Percentiles rank a stretch among this genome's conserved stretches.
Conservation (phyloP, 129 eudicot species). For the Centrapalus pauciflorus region DNA sequence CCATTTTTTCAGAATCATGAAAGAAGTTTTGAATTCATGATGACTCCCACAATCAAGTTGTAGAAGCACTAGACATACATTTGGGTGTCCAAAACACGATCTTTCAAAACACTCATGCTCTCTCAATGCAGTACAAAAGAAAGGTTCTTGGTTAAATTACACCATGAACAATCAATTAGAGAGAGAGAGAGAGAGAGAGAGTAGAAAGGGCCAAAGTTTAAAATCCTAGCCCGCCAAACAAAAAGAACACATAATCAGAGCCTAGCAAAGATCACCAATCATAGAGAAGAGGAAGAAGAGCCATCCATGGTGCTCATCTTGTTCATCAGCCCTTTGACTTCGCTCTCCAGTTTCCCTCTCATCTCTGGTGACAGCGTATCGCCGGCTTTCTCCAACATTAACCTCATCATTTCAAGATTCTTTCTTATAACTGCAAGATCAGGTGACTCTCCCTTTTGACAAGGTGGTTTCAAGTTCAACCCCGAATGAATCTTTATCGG, state of each 20-base stretch:
- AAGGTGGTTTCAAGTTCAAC: constrained; percentile 21
- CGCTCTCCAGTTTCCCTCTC: constrained; percentile 71
- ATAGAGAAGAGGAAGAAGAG: constrained; percentile 43
- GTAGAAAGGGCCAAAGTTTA: constrained; percentile 7
- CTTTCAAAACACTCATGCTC: constrained; percentile 12
- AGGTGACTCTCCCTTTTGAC: constrained; percentile 27
- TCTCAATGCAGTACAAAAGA: constrained; percentile 27
- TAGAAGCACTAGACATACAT: constrained; percentile 1
- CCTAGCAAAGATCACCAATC: constrained; percentile 16
- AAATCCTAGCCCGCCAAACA: constrained; percentile 9
- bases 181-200: constrained; percentile 8
- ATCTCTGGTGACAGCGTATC: constrained; percentile 51
- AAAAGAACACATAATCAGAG: constrained; percentile 4
- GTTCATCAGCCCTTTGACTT: constrained; percentile 58
- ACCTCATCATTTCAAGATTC: constrained; percentile 79
- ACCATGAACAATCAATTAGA: constrained; percentile 24
- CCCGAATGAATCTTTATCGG: constrained; percentile 5
- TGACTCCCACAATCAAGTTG: constrained; percentile 10
- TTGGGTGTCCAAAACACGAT: neutral
- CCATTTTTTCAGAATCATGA: neutral
- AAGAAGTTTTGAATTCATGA: constrained; percentile 6
- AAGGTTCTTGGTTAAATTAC: constrained; percentile 12
- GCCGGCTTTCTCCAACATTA: constrained; percentile 76
- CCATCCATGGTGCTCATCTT: constrained; percentile 59
- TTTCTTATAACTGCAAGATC: constrained; percentile 45